Evolutionary conservation across 345 rosid species (phyloP), one percentile per base, ranked within the genome.

Genomic region (Pistacia integerrima): DNA sequence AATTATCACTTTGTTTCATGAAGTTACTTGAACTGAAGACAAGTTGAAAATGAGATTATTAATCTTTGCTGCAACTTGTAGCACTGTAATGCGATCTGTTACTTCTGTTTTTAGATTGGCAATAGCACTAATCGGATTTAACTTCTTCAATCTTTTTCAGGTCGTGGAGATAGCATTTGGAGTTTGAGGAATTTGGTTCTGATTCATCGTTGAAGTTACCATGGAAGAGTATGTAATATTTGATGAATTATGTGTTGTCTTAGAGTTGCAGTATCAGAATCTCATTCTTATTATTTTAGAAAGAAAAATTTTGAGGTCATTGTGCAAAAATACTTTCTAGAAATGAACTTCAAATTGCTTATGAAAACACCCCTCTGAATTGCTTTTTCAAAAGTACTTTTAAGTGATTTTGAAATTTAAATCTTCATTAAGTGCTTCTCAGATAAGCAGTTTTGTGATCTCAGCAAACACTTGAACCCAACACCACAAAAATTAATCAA

Each of bases 201-300:
- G 56, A 63, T 54, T 74, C 52, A 49, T 46, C 54, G 16, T 63
- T 82, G 57, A 72, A 28, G 57, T 74, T 57, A 78, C 30, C 65
- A 82, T 82, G 85, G 85, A 82, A 78, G 85, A 78, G 85, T 82
- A 82, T 48, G 79, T 20, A 38, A 16, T 28, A 44, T 8, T 49
- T 69, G n/a, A 17, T 13, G 54, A 6, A 22, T 25, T 13, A 4
- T 63, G 52, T n/a, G 20, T 77, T 67, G 10, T 61, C 51, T 63
- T 61, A 46, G 46, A 33, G 28, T 35, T 74, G 6, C 30, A 17
- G 13, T 30, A 35, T 48, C 64, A 14, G 57, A 18, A 60, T 77
- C 49, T 33, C 17, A 51, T 59, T 12, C 20, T 36, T 69, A 33
- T 22, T 30, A 41, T 38, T 30, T 36, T 77, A 49, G 46, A 13